Percentiles rank a stretch among this genome's conserved stretches.
Evolutionary conservation across 108 stramenopile species (phyloP).

Genomic region (Nitzschia sp.): DNA sequence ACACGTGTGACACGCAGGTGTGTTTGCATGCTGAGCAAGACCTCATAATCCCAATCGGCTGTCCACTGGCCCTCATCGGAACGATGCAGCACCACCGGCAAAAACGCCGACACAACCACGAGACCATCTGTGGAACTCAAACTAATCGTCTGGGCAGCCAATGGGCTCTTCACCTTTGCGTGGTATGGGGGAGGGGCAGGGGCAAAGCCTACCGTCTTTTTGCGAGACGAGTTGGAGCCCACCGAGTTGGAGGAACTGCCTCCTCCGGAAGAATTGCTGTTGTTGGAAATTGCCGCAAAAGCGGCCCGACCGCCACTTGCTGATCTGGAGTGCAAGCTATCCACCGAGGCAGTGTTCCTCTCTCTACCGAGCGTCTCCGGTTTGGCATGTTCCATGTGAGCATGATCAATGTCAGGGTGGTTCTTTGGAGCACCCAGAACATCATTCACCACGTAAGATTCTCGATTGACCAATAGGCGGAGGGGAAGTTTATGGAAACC

Average conservation of each 20-base stretch:
- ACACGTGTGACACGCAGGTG: constrained; percentile 89
- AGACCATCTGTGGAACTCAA: constrained; percentile 82
- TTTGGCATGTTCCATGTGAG: constrained; percentile 33
- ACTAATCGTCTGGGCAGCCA: constrained; percentile 51
- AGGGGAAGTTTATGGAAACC: constrained; percentile 56
- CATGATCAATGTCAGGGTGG: constrained; percentile 74
- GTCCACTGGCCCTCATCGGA: constrained; percentile 63
- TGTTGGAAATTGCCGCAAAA: neutral
- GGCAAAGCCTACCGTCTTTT: constrained; percentile 78
- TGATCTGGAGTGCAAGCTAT: constrained; percentile 20
- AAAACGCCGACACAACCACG: constrained; percentile 84
- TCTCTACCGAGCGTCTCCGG: neutral
- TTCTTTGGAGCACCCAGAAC: constrained; percentile 56
- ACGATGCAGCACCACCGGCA: constrained; percentile 80
- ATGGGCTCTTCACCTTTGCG: constrained; percentile 7
- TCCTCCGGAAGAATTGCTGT: constrained; percentile 11
- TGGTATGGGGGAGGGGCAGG: constrained; percentile 52
- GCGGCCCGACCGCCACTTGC: constrained; percentile 16
- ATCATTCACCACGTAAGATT: constrained; percentile 74
- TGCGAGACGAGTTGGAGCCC: constrained; percentile 23
- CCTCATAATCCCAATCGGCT: constrained; percentile 95
- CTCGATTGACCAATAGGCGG: constrained; percentile 54
- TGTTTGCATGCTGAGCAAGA: constrained; percentile 89
- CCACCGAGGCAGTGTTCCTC: constrained; percentile 11
- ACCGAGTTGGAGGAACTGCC: neutral